Evolutionary conservation across 768 basidiomycete genomes (phyloP), one percentile per base, ranked within the genome.

Genomic region (Leccinum disarticulatum): DNA sequence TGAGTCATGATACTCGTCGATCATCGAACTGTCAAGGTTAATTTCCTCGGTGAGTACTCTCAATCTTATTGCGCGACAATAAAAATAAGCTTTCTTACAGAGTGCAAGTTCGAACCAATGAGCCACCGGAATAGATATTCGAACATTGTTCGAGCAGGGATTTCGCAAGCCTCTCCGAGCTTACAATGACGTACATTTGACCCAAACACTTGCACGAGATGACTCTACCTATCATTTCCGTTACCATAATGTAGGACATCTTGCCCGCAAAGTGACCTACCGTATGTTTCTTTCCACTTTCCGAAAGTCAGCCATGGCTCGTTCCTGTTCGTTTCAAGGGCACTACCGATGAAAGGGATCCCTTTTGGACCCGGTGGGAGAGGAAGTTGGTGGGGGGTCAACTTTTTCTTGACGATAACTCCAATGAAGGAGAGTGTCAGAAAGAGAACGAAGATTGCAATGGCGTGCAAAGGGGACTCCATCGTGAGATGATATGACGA

Each of bases 241-340:
- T 46, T 46, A 46, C 10, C 43, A 19, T 19, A 19, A 52, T 61
- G 8, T 54, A n/a, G 22, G 17, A 28, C 6, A 50, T n/a, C 9
- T 9, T 35, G 14, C 4, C 15, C 33, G 19, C n/a, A 51, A 25
- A 7, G 41, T 48, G 41, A 61, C 72, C 6, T 49, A 76, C 75
- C 75, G 33, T 74, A 73, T 25, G 41, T 19, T 51, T 65, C 61
- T 36, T 65, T 66, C 76, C 76, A 77, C 27, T 71, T 66, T 25
- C 49, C 33, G 31, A 70, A 77, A 0, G 72, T 70, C 52, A 74
- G 19, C 75, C 74, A 76, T 11, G 73, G 72, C 15, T 63, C 61
- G 9, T 41, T 36, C 19, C 60, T 62, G 28, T 70, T 68, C 25
- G 74, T 62, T 46, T 69, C 61, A 49, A 68, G 58, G 27, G 65